A percentile compares a stretch with the other conserved stretches of the same genome.
Conservation (phyloP, 768 basidiomycete species). For the Lepiota brunneoincarnata region DNA sequence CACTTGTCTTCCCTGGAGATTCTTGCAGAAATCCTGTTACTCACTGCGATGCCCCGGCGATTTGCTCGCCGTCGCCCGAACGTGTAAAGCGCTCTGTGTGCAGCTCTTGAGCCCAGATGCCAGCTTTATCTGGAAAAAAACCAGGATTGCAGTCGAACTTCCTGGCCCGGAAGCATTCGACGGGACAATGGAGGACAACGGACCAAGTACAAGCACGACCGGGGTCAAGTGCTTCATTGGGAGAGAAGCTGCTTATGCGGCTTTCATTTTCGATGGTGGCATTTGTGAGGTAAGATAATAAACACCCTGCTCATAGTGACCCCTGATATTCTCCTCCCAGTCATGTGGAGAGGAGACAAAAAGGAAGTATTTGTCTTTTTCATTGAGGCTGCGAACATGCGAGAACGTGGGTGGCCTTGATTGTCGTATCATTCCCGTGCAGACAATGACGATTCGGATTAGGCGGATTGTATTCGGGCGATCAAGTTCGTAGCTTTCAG, state of each 20-base stretch:
- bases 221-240: slow-evolving; percentile 1
- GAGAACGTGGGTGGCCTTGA: slow-evolving; percentile 20
- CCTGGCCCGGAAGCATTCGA: slow-evolving; percentile 19
- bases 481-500: too few relatives aligned
- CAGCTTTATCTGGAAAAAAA: slow-evolving; percentile 11
- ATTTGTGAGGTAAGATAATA: slow-evolving; percentile 46
- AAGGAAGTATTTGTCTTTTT: slow-evolving; percentile 44
- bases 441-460: not conserved
- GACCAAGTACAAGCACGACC: not conserved
- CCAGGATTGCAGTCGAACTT: slow-evolving; percentile 8
- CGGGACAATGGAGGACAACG: not conserved
- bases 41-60: not conserved
- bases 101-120: slow-evolving; percentile 8
- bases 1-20: slow-evolving; percentile 3
- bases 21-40: slow-evolving; percentile 2
- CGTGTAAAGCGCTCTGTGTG: slow-evolving; percentile 4
- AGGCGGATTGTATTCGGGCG: not conserved
- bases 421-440: not conserved
- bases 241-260: slow-evolving; percentile 60
- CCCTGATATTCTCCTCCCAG: slow-evolving; percentile 20
- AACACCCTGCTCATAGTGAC: not conserved
- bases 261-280: slow-evolving; percentile 59
- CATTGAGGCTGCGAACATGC: slow-evolving; percentile 46
- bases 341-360: slow-evolving; percentile 35
- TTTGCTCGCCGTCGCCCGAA: slow-evolving; percentile 5